These are phyloP conservation scores for Xanthoconium stramineum DNA, from an alignment of 768 basidiomycete species.

Conservation along the genomic window DNA sequence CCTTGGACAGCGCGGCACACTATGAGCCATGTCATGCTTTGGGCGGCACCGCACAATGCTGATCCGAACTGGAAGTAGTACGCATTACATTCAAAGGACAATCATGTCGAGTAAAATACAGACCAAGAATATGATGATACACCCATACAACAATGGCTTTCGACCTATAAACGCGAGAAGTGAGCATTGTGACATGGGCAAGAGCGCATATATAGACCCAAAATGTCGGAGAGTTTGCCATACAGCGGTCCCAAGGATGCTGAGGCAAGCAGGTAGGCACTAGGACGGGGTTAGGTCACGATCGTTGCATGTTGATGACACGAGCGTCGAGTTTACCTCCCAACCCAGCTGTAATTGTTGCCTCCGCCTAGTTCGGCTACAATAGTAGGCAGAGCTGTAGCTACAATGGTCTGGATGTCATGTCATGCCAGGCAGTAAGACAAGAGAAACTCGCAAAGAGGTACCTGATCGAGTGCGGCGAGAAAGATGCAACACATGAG, in stretches of 20 bases:
- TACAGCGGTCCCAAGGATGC: slow-evolving; percentile 43
- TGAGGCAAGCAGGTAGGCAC: slow-evolving; percentile 47
- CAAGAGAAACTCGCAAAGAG: not conserved
- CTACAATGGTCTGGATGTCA: slow-evolving; percentile 39
- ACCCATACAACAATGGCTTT: slow-evolving; percentile 36
- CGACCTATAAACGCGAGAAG: slow-evolving; percentile 24
- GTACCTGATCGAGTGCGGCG: slow-evolving; percentile 48
- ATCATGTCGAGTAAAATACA: slow-evolving; percentile 1
- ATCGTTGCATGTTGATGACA: not conserved
- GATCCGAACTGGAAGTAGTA: slow-evolving; percentile 31
- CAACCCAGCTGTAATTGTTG: slow-evolving; percentile 49
- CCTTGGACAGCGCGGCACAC: slow-evolving; percentile 41
- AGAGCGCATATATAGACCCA: slow-evolving; percentile 24
- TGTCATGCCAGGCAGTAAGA: not conserved
- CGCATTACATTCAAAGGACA: not conserved
- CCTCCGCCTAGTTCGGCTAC: slow-evolving; percentile 43
- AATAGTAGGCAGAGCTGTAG: slow-evolving; percentile 51
- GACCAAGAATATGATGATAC: slow-evolving; percentile 37
- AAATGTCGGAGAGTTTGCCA: slow-evolving; percentile 45
- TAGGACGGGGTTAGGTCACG: slow-evolving; percentile 10
- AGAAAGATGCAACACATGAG: slow-evolving; percentile 43
- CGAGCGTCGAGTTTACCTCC: slow-evolving; percentile 29
- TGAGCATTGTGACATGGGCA: not conserved
- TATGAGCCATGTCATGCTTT: slow-evolving; percentile 42
- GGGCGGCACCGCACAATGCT: slow-evolving; percentile 42